Conservation (phyloP, 805 yeast species). For the Barnettozyma siamensis region DNA sequence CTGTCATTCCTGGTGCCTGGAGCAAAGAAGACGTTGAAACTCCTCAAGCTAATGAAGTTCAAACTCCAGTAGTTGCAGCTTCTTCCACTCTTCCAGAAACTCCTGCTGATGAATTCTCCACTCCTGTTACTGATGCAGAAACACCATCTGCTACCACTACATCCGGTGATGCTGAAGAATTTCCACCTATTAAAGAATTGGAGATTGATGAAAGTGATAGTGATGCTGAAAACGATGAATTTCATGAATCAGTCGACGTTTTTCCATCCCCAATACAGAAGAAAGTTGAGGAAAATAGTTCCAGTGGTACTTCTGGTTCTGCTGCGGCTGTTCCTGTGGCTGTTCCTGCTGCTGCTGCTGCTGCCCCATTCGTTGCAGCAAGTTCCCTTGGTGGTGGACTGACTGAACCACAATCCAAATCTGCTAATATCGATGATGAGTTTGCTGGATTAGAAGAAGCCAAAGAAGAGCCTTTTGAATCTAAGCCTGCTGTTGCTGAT, state of each 20-base stretch:
- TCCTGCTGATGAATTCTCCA: conserved; percentile 8
- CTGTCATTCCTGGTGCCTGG: conserved; percentile 28
- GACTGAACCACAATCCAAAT: neutral
- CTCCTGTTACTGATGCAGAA: neutral
- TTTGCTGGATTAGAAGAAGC: conserved; percentile 11
- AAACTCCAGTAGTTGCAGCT: conserved; percentile 16
- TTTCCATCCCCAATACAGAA: conserved; percentile 12
- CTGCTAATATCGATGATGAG: conserved; percentile 4
- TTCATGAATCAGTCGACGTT: conserved; percentile 36
- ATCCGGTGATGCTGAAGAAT: conserved; percentile 45
- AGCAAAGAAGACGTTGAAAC: neutral
- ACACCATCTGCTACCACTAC: conserved; percentile 1
- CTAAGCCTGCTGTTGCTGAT: conserved; percentile 23
- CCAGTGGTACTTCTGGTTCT: no score
- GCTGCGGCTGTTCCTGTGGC: conserved; percentile 1
- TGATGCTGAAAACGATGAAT: conserved; percentile 31
- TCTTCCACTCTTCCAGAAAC: conserved; percentile 7
- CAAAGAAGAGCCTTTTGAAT: conserved; percentile 2
- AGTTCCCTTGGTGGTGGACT: conserved; percentile 22
- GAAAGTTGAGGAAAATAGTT: neutral
- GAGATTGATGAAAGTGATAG: conserved; percentile 49
- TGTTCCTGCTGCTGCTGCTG: conserved; percentile 1
- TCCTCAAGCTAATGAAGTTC: neutral
- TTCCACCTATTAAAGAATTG: conserved; percentile 57
- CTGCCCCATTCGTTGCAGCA: conserved; percentile 25